A percentile compares a stretch with the other conserved stretches of the same genome.
Conservation (phyloP, 345 rosid species). For the Sapria himalayana region DNA sequence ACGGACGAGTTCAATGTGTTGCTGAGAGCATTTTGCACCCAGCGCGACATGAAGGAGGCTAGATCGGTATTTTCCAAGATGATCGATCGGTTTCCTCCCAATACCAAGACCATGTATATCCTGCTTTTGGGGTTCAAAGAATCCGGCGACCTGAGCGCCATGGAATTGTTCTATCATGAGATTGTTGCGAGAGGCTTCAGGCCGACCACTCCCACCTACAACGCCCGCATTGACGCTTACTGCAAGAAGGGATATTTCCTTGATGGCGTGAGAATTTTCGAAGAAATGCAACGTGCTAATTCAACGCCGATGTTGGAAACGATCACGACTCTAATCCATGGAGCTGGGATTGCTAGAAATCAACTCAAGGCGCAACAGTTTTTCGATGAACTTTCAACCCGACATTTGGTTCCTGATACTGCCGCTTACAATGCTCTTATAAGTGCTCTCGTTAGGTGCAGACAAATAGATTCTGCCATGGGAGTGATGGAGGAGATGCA, state of each 20-base stretch:
- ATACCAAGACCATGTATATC: constrained; percentile 63
- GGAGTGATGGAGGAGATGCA: constrained; percentile 60
- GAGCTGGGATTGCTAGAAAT: constrained; percentile 49
- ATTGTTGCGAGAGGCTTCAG: constrained; percentile 55
- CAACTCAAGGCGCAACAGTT: constrained; percentile 36
- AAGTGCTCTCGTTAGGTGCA: constrained; percentile 24
- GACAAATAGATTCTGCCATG: constrained; percentile 33
- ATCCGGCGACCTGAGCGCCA: constrained; percentile 48
- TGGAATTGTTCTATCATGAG: constrained; percentile 66
- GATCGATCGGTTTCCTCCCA: constrained; percentile 32
- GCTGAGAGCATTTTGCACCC: constrained; percentile 44
- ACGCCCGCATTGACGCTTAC: constrained; percentile 56
- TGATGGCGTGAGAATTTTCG: constrained; percentile 53
- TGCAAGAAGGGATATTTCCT: constrained; percentile 56
- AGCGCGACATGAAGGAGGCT: constrained; percentile 70
- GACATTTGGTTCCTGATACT: constrained; percentile 30
- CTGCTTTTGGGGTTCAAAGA: constrained; percentile 66
- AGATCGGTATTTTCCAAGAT: constrained; percentile 40
- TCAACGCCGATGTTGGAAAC: constrained; percentile 30
- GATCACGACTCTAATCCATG: constrained; percentile 69
- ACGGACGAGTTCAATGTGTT: constrained; percentile 61
- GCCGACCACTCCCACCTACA: constrained; percentile 32
- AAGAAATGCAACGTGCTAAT: constrained; percentile 37
- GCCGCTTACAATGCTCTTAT: constrained; percentile 75
- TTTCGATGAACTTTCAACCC: constrained; percentile 36